Conservation (phyloP, 2,329 filamentous ascomycete genomes). For the Venturia oleaginea region DNA sequence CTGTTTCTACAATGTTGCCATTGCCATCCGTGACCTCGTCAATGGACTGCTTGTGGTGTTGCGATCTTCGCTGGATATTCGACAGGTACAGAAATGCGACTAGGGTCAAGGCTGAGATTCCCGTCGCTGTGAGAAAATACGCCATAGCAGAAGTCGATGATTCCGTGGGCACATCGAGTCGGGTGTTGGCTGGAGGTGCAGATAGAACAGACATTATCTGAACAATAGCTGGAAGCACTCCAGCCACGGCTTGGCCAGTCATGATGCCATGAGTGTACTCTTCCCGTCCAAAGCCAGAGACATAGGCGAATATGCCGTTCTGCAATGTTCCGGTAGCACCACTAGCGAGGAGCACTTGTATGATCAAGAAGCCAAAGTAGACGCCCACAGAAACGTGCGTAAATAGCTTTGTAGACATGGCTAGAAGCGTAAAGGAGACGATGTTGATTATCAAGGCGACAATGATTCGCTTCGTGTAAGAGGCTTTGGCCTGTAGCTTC, state of each 20-base stretch:
- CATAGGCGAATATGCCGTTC: conserved; percentile 90
- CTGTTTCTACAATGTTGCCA: conserved; percentile 7
- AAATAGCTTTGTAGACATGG: conserved; percentile 66
- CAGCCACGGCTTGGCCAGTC: conserved; percentile 85
- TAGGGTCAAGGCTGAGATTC: conserved; percentile 61
- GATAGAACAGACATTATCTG: conserved; percentile 77
- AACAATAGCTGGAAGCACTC: conserved; percentile 77
- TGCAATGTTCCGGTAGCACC: conserved; percentile 78
- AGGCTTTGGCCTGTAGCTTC: conserved; percentile 70
- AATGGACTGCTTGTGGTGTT: conserved; percentile 18
- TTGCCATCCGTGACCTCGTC: conserved; percentile 8
- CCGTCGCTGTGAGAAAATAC: conserved; percentile 84
- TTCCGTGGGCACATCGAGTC: conserved; percentile 25
- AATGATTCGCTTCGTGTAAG: conserved; percentile 81
- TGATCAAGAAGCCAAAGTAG: conserved; percentile 75
- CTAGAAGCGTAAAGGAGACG: conserved; percentile 66
- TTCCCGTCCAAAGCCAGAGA: conserved; percentile 70
- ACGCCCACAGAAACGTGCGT: conserved; percentile 49
- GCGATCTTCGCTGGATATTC: conserved; percentile 36
- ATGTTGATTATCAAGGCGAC: conserved; percentile 68
- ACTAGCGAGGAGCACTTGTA: conserved; percentile 72
- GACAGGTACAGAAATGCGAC: conserved; percentile 67
- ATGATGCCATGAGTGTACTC: conserved; percentile 96
- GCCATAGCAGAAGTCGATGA: conserved; percentile 67
- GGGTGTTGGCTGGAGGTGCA: conserved; percentile 40